phyloP scores from a whole-genome alignment of 2,329 filamentous ascomycete genomes.

The Alternaria postmessia region DNA sequence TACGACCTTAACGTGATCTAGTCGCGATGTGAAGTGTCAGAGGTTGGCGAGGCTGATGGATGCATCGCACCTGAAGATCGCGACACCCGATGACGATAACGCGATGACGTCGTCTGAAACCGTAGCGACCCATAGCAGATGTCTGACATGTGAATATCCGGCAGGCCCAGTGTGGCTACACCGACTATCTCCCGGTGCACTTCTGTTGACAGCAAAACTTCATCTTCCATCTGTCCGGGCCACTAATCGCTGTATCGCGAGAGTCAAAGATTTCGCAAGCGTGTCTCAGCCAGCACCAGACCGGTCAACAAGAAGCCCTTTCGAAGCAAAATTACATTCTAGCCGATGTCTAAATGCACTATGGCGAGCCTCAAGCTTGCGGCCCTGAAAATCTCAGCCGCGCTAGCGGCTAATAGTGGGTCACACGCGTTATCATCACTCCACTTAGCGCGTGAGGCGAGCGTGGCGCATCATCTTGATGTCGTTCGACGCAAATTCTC shows the following conservation, averaged over 20 bases:
- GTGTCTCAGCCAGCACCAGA: not conserved
- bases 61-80: not conserved
- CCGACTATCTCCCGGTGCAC: not conserved
- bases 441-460: conserved; percentile 30
- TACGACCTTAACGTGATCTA: not conserved
- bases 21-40: not conserved
- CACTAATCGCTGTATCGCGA: not conserved
- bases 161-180: not conserved
- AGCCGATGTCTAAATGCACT: not conserved
- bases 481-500: conserved; percentile 30
- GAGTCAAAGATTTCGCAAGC: not conserved
- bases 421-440: conserved; percentile 31
- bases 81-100: conserved; percentile 5
- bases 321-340: not conserved
- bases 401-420: conserved; percentile 37
- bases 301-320: not conserved
- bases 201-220: not conserved
- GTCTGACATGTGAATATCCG: conserved; percentile 7
- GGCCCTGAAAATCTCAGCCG: conserved; percentile 36
- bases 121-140: not conserved
- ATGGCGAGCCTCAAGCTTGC: conserved; percentile 13
- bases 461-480: conserved; percentile 30
- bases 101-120: conserved; percentile 3
- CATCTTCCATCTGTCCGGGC: conserved; percentile 5
- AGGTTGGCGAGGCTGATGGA: not conserved